Evolutionary conservation across 164 flowering plant species (phyloP), one percentile per base, ranked within the genome.

Genomic region (Nymphaea colorata): DNA sequence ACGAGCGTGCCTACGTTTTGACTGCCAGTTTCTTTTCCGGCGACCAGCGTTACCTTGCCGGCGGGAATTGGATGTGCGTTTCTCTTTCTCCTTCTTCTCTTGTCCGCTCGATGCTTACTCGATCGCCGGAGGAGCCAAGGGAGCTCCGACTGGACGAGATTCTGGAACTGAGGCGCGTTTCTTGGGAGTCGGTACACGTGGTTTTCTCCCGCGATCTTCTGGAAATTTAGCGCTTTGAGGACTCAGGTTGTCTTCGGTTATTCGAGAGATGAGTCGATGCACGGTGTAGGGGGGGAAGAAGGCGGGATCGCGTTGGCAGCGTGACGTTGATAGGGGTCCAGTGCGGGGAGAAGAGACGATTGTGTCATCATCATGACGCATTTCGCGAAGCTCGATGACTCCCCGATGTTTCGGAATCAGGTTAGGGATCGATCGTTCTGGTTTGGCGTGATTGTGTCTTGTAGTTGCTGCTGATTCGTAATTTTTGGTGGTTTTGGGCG

Each of bases 341-440:
- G 12, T 51, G 57, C 57, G 14, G 8, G 8, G 14, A 51, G 14
- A 15, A 51, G 12, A 15, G 57, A 51, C 8, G 57, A 51, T 51
- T 15, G 57, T 10, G 8, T 51, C 57, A 51, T 51, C 57, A 25
- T 25, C 36, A 51, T 51, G 57, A 94, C 91, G 98, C 95, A 83
- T 77, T 94, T 91, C 79, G 70, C 89, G 8, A 90, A 90, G 80
- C 96, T 94, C 69, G 98, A 94, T 74, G 98, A 94, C 81, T 94
- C 98, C 79, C 98, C 98, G 53, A 94, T 94, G 98, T 94, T 94
- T 70, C 89, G 98, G 74, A 92, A 94, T 75, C 97, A 91, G 93
- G 98, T 91, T 42, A 10, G 66, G 57, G 57, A 15, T 51, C 14
- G 55, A 47, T 47, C 12, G 8, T 51, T 51, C 12, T 51, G 8